Evolutionary conservation across 2,329 filamentous ascomycete genomes (phyloP).

Genomic region (Penicillium sp.): DNA sequence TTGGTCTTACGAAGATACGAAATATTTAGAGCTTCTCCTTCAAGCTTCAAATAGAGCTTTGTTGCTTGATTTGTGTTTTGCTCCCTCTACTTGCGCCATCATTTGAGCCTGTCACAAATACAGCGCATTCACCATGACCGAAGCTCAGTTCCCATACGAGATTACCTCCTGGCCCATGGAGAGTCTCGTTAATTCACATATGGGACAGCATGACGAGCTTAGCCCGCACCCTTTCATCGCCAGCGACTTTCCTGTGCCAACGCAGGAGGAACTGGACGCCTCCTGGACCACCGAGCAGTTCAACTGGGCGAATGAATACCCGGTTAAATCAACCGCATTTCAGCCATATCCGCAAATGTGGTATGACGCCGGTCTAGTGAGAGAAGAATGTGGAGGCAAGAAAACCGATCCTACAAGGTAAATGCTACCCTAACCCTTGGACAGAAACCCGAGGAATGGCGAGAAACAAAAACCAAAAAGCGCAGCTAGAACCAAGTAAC

Average conservation of each 20-base stretch:
- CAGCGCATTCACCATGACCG: not conserved
- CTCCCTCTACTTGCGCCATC: not conserved
- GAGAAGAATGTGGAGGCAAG: not conserved
- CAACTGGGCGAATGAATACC: not conserved
- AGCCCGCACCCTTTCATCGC: constrained; percentile 2
- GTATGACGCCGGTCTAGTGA: constrained; percentile 11
- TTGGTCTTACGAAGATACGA: not conserved
- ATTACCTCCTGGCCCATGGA: constrained; percentile 1
- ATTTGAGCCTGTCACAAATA: not conserved
- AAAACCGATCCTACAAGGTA: constrained; percentile 1
- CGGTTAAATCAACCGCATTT: not conserved
- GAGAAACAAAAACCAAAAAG: not conserved
- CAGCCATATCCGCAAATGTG: constrained; percentile 10
- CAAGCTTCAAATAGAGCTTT: not conserved
- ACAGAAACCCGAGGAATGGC: not conserved
- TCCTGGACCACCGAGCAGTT: not conserved
- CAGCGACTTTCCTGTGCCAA: not conserved
- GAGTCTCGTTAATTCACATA: not conserved
- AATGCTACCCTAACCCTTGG: not conserved
- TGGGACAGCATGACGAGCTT: not conserved
- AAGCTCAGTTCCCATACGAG: not conserved
- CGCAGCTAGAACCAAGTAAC: not conserved
- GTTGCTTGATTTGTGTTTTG: not conserved
- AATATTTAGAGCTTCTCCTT: not conserved
- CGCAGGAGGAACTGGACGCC: not conserved